Evolutionary conservation across 257 asterid species (phyloP).

Genomic region (Nicotiana undulata): DNA sequence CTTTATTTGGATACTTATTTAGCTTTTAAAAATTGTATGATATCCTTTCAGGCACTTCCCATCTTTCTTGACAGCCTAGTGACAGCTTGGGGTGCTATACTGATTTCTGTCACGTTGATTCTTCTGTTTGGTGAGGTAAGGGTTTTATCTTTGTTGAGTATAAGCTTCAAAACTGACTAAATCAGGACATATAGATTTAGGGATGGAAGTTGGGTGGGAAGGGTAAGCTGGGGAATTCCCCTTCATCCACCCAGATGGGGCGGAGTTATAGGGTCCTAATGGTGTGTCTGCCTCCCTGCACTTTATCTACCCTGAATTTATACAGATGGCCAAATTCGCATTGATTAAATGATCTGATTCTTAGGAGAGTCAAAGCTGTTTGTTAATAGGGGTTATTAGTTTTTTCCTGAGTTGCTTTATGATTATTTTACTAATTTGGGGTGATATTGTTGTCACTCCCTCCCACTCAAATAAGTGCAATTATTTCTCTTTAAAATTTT

Average conservation of each 20-base stretch:
- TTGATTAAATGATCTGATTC: background rate
- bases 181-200: background rate
- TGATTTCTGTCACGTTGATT: conserved; percentile 85
- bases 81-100: conserved; percentile 82
- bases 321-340: background rate
- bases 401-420: background rate
- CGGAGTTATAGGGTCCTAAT: background rate
- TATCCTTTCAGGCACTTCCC: conserved; percentile 72
- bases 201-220: background rate
- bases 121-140: conserved; percentile 93
- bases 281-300: background rate
- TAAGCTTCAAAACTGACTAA: background rate
- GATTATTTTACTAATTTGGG: background rate
- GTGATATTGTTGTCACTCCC: background rate
- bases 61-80: conserved; percentile 70
- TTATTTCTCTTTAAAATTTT: background rate
- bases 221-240: background rate
- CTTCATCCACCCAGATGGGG: background rate
- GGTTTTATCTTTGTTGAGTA: background rate
- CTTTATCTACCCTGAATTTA: background rate
- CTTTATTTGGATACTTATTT: background rate
- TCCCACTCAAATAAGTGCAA: background rate
- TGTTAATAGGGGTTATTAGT: background rate
- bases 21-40: background rate
- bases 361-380: background rate